These are phyloP conservation scores for Jatropha curcas DNA, from an alignment of 345 rosid genomes.

Conservation along the genomic window DNA sequence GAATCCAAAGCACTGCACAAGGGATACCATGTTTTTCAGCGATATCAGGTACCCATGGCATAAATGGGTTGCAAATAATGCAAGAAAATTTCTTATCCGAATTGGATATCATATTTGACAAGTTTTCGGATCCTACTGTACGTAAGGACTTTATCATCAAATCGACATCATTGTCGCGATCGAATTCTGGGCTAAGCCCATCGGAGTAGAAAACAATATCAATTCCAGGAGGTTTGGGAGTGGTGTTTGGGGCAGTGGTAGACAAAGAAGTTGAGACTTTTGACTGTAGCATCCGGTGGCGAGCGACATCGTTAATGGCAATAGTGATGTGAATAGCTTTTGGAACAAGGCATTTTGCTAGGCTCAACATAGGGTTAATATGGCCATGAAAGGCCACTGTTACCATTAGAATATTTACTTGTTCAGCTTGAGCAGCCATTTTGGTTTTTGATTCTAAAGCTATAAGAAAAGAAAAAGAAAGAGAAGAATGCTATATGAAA, in stretches of 20 bases:
- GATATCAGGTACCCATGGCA: conserved; percentile 53
- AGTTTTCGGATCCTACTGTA: conserved; percentile 34
- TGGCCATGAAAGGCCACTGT: conserved; percentile 47
- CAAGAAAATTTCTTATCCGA: conserved; percentile 31
- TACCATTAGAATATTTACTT: conserved; percentile 48
- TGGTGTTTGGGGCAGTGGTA: neutral
- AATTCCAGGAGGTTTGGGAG: conserved; percentile 17
- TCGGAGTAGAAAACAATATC: conserved; percentile 47
- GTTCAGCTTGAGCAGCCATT: neutral
- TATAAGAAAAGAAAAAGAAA: no score
- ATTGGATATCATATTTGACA: conserved; percentile 35
- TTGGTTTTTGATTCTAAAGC: neutral
- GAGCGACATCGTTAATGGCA: conserved; percentile 44
- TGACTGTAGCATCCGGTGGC: conserved; percentile 30
- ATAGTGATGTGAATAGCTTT: conserved; percentile 47
- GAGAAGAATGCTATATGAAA: neutral
- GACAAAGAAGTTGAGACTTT: neutral
- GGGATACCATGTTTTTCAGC: conserved; percentile 45
- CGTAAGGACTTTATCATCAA: conserved; percentile 22
- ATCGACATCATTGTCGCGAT: conserved; percentile 23
- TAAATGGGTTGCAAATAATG: conserved; percentile 40
- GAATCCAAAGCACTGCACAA: conserved; percentile 57
- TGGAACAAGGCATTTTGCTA: conserved; percentile 43
- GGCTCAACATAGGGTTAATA: conserved; percentile 47
- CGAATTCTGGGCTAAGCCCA: conserved; percentile 45